Base-by-base conservation (phyloP, 2,329 filamentous ascomycete species). In the Bertia moriformis region DNA sequence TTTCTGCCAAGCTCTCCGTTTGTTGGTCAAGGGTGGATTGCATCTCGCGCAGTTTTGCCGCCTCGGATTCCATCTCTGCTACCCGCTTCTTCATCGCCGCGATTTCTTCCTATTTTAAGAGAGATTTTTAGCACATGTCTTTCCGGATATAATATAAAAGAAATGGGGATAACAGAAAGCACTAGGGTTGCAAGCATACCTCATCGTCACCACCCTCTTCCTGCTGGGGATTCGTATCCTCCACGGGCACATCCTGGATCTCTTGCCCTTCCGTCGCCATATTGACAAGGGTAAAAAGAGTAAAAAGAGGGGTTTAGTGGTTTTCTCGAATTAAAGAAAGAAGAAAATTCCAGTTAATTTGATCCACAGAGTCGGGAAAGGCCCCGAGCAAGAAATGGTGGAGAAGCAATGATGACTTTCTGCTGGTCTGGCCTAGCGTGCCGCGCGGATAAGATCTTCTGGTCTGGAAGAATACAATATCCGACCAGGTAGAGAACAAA, bases 41-140 rank as follows among this genome's bases (percentile, higher is more conserved):
- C 83, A 91, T 88, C 60, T 89, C 84, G 48, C 84, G 75, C 40
- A 91, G 71, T 61, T 88, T 88, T 42, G 81, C 81, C 4, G 84
- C 84, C 65, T 91, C 84, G 52, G 85, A 83, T 63, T 91, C 84
- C 84, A 91, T 91, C 64, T 91, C 84, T 46, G 82, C 83, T 45
- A 91, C 83, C 49, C 83, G 73, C 51, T 73, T 73, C 69, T 89
- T 91, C 84, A 91, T 91, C 42, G 81, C 83, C 44, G 76, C 77
- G 52, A 91, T 89, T 60, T 91, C 84, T 69, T 89, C 70, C 71
- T 75, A 39, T 29, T 29, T 10, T 10, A 29, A 29, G 24, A 29
- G 24, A 29, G 10, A 29, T 10, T 29, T 10, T 10, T n/a, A 29
- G n/a, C 24, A 29, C 24, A 29, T 29, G n/a, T 29, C 32, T 27